Percentiles rank a stretch among this genome's conserved stretches.
Conservation (phyloP, 352 stramenopile species). For the Pythium pyrilobum region DNA sequence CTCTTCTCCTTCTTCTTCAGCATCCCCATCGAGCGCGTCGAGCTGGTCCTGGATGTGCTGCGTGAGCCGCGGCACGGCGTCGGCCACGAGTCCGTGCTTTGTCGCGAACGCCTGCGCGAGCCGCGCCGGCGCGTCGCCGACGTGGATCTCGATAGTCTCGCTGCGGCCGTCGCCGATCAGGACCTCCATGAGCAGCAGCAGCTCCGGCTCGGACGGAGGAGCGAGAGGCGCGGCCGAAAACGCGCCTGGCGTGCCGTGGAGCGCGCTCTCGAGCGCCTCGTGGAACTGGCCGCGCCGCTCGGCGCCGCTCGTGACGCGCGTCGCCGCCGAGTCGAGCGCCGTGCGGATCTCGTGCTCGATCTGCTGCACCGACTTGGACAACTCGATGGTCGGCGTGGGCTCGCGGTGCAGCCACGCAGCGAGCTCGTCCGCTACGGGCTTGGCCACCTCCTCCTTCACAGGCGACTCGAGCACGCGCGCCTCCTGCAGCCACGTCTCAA, state of each 20-base stretch:
- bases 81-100: slow-evolving; percentile 39
- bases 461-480: slow-evolving; percentile 1
- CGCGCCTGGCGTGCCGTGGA: neutral
- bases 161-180: slow-evolving; percentile 62
- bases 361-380: slow-evolving; percentile 32
- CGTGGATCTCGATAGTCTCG: slow-evolving; percentile 66
- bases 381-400: neutral
- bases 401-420: slow-evolving; percentile 16
- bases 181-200: slow-evolving; percentile 74
- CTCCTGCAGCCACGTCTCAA: slow-evolving; percentile 17
- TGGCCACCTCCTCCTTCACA: no score
- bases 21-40: slow-evolving; percentile 28
- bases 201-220: slow-evolving; percentile 18
- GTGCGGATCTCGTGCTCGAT: slow-evolving; percentile 57
- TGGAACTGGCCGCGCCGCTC: slow-evolving; percentile 34
- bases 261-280: neutral
- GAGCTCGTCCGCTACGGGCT: neutral
- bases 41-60: slow-evolving; percentile 61
- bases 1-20: slow-evolving; percentile 6
- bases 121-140: slow-evolving; percentile 36
- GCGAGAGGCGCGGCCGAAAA: neutral
- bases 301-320: slow-evolving; percentile 31
- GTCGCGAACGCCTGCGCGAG: slow-evolving; percentile 47
- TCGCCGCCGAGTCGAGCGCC: slow-evolving; percentile 45
- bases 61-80: slow-evolving; percentile 47